Percentiles rank a stretch among this genome's conserved stretches.
Evolutionary conservation across 2,329 filamentous ascomycete species (phyloP).

Genomic region (Capronia americana): DNA sequence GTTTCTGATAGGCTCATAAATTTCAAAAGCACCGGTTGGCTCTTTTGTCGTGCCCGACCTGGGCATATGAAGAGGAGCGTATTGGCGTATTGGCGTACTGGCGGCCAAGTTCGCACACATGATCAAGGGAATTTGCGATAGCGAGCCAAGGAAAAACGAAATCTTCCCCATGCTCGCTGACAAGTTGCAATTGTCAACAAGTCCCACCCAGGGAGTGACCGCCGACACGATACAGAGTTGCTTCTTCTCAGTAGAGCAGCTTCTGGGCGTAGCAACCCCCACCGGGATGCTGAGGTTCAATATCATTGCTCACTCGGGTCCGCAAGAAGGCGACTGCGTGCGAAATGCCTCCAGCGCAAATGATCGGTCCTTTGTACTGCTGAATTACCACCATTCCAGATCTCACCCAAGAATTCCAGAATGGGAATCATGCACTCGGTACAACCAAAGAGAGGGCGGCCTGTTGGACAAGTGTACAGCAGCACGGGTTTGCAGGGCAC

Average conservation of each 20-base stretch:
- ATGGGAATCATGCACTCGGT: not conserved
- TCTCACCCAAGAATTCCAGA: not conserved
- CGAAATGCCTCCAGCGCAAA: not conserved
- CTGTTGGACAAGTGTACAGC: not conserved
- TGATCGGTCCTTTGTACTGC: not conserved
- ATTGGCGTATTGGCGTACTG: not conserved
- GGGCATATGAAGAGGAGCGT: not conserved
- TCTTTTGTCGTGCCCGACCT: not conserved
- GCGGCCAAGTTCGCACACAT: not conserved
- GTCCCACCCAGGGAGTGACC: not conserved
- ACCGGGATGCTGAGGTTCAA: not conserved
- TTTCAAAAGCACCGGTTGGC: not conserved
- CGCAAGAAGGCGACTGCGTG: not conserved
- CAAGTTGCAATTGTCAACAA: conserved; percentile 1
- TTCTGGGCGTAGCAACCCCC: not conserved
- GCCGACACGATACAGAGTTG: not conserved
- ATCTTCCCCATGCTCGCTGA: not conserved
- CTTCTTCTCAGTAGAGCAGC: not conserved
- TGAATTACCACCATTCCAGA: not conserved
- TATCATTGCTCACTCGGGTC: not conserved
- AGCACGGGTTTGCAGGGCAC: not conserved
- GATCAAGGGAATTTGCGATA: not conserved
- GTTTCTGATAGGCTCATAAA: not conserved
- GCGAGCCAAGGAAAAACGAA: not conserved
- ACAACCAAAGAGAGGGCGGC: not conserved